Evolutionary conservation across 352 stramenopile genomes (phyloP), one percentile per base, ranked within the genome.

Genomic region (Phytophthora multivora): DNA sequence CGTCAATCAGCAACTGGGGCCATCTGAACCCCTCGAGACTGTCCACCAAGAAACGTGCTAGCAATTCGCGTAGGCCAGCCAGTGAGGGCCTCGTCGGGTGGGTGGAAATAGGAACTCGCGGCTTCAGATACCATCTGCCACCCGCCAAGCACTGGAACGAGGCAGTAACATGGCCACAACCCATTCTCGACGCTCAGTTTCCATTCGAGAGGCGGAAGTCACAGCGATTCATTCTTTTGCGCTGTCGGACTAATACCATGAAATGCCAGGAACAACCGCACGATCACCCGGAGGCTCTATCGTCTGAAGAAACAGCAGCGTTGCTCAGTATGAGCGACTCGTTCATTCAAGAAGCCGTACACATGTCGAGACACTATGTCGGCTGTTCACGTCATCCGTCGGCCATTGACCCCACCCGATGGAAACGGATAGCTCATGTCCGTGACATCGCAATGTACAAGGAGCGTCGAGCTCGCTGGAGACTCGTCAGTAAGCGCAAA

Each of bases 321-420:
- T 40, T 76, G 1, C 49, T 71, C 18, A 76, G 30, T 25, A 72
- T 72, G 51, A 76, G 62, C 48, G 67, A 76, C 51, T 54, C 62
- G 11, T 75, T 71, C 23, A 54, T 75, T 35, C 62, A 66, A 51
- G 67, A 76, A 55, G 58, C 67, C 3, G 57, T 75, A 12, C 62
- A 72, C 43, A 72, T 75, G 67, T 75, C 67, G 30, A 71, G 57
- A 59, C 67, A 75, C 42, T 75, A 69, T 25, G 33, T 46, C 21
- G 53, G 51, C 31, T 68, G 51, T 57, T 60, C 60, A 4, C 46
- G 53, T 7, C 65, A 66, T 41, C 28, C 55, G 18, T 43, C 26
- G 0, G 43, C 35, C 2, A 65, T 75, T n/a, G 54, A 71, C 51
- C n/a, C 52, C 13, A 62, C 36, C 15, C 47, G 59, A 30, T 77